These are phyloP conservation scores for Rhinocladiella mackenziei DNA, from an alignment of 2,329 filamentous ascomycete species.

Conservation along the genomic window DNA sequence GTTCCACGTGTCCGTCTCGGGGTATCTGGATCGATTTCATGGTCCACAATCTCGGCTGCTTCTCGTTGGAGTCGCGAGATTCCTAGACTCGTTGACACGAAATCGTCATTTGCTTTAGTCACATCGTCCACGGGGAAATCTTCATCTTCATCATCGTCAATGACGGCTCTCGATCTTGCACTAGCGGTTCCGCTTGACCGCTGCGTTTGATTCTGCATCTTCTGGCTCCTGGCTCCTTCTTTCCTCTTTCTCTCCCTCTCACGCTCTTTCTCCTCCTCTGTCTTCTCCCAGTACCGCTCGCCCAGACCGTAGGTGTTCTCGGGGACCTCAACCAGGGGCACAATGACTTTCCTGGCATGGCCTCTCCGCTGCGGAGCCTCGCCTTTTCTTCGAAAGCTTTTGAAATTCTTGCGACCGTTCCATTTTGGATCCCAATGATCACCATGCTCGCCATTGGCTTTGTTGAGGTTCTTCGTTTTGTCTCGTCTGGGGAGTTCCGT, in stretches of 20 bases:
- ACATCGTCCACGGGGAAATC: constrained; percentile 3
- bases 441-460: constrained; percentile 36
- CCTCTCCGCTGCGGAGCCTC: constrained; percentile 36
- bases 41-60: constrained; percentile 28
- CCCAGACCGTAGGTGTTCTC: constrained; percentile 69
- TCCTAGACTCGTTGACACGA: constrained; percentile 11
- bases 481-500: constrained; percentile 57
- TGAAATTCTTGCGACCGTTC: constrained; percentile 96
- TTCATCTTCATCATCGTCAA: constrained; percentile 31
- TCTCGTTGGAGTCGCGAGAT: constrained; percentile 24
- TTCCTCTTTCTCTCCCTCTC: constrained; percentile 34
- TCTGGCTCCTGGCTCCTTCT: constrained; percentile 22
- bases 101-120: constrained; percentile 7
- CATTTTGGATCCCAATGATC: constrained; percentile 80
- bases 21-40: constrained; percentile 26
- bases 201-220: constrained; percentile 27
- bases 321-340: constrained; percentile 67
- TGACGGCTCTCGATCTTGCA: constrained; percentile 14
- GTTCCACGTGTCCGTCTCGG: constrained; percentile 27
- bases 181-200: constrained; percentile 20
- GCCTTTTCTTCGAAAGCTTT: constrained; percentile 68
- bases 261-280: constrained; percentile 32
- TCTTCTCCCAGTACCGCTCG: constrained; percentile 66
- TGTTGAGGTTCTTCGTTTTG: constrained; percentile 31
- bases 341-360: constrained; percentile 53